Conservation (phyloP, 2,329 filamentous ascomycete genomes). For the Fusarium ambrosium region DNA sequence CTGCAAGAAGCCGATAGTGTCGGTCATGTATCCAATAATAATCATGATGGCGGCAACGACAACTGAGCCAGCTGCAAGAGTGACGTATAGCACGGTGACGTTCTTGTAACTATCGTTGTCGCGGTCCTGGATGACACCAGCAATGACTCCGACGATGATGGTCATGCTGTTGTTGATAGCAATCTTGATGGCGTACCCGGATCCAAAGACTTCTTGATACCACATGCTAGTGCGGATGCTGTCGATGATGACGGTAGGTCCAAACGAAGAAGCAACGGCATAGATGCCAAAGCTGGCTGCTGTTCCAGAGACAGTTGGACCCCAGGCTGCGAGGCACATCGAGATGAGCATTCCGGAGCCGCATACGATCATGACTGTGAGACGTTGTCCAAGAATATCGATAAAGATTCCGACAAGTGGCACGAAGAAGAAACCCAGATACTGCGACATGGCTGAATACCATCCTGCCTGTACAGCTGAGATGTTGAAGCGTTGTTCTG, state of each 20-base stretch:
- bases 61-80: slow-evolving; percentile 64
- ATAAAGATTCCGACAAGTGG: slow-evolving; percentile 68
- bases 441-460: slow-evolving; percentile 70
- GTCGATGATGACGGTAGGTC: slow-evolving; percentile 72
- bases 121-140: slow-evolving; percentile 70
- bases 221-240: slow-evolving; percentile 71
- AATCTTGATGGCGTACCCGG: slow-evolving; percentile 71
- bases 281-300: slow-evolving; percentile 72
- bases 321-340: slow-evolving; percentile 69
- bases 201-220: slow-evolving; percentile 71
- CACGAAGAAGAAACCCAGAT: slow-evolving; percentile 69
- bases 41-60: slow-evolving; percentile 59
- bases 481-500: slow-evolving; percentile 70
- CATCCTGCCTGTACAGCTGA: slow-evolving; percentile 68
- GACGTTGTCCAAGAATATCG: slow-evolving; percentile 67
- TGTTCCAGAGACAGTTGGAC: slow-evolving; percentile 62
- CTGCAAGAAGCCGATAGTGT: slow-evolving; percentile 64
- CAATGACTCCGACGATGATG: slow-evolving; percentile 70
- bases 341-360: slow-evolving; percentile 63
- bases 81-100: slow-evolving; percentile 68
- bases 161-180: slow-evolving; percentile 74
- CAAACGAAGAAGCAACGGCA: slow-evolving; percentile 67
- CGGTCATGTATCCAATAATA: slow-evolving; percentile 52
- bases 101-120: slow-evolving; percentile 68
- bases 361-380: slow-evolving; percentile 67